Evolutionary conservation across 192 early-diverging fungal species (phyloP).

Genomic region (Umbelopsis isabellina): DNA sequence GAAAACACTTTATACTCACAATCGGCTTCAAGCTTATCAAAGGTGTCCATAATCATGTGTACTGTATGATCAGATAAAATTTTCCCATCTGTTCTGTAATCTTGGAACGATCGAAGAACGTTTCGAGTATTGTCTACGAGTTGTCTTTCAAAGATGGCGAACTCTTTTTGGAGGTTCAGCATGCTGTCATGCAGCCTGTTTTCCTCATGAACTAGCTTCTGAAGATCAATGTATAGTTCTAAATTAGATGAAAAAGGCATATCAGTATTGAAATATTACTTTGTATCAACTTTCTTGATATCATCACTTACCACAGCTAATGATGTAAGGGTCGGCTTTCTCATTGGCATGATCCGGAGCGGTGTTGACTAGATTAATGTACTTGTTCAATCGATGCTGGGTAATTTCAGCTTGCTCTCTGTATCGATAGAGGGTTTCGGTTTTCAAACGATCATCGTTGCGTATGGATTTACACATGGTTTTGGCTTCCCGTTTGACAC

Average conservation of each 20-base stretch:
- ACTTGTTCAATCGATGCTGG: constrained; percentile 20
- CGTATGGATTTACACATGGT: constrained; percentile 15
- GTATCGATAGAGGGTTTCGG: constrained; percentile 22
- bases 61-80: constrained; percentile 29
- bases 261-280: constrained; percentile 2
- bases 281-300: not conserved
- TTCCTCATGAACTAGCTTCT: constrained; percentile 31
- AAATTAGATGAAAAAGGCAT: constrained; percentile 2
- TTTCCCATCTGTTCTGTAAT: constrained; percentile 26
- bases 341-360: constrained; percentile 9
- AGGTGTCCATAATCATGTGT: constrained; percentile 16
- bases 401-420: constrained; percentile 26
- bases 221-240: constrained; percentile 20
- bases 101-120: constrained; percentile 27
- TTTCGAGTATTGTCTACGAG: constrained; percentile 25
- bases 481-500: constrained; percentile 33
- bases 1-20: constrained; percentile 49
- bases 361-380: not conserved
- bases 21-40: constrained; percentile 42
- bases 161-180: constrained; percentile 34
- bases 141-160: constrained; percentile 30
- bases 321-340: constrained; percentile 26
- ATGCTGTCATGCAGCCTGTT: constrained; percentile 38
- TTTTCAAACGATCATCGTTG: constrained; percentile 26
- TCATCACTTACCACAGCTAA: constrained; percentile 24